A percentile compares a stretch with the other conserved stretches of the same genome.
Evolutionary conservation across 495 filamentous ascomycete genomes (phyloP).

Genomic region (Cladorrhinum samala): DNA sequence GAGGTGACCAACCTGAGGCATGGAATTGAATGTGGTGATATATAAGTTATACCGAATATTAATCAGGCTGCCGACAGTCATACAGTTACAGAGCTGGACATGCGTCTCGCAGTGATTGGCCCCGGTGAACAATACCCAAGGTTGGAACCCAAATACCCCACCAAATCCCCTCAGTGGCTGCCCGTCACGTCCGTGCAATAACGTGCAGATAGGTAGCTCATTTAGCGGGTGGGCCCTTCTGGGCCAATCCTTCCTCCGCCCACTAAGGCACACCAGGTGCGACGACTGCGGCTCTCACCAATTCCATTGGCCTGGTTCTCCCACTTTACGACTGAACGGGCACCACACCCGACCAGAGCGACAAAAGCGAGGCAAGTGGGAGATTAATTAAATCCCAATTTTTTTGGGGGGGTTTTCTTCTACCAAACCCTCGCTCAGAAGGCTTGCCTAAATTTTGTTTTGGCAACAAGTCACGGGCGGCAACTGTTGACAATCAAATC

Average conservation of each 20-base stretch:
- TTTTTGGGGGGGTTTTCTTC: too few species aligned
- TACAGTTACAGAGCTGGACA: not conserved
- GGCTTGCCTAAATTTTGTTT: too few species aligned
- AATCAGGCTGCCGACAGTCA: not conserved
- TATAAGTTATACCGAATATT: not conserved
- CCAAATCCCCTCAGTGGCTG: not conserved
- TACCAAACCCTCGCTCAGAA: too few species aligned
- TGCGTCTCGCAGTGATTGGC: not conserved
- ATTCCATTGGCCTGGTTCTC: not conserved
- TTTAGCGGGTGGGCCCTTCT: constrained; percentile 12
- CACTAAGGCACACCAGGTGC: not conserved
- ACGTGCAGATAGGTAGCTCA: constrained; percentile 1
- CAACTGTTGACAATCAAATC: not conserved
- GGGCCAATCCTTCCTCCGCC: constrained; percentile 9
- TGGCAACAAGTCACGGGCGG: too few species aligned
- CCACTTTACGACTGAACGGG: too few species aligned
- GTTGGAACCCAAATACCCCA: not conserved
- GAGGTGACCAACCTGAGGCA: too few species aligned
- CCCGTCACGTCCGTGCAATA: not conserved
- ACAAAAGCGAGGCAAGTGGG: too few species aligned
- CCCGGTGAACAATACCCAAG: not conserved
- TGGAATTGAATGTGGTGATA: not conserved
- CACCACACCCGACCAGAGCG: too few species aligned
- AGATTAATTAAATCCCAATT: not conserved
- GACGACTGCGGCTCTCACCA: not conserved